phyloP scores from a whole-genome alignment of 257 asterid genomes.

The Scutellaria baicalensis region DNA sequence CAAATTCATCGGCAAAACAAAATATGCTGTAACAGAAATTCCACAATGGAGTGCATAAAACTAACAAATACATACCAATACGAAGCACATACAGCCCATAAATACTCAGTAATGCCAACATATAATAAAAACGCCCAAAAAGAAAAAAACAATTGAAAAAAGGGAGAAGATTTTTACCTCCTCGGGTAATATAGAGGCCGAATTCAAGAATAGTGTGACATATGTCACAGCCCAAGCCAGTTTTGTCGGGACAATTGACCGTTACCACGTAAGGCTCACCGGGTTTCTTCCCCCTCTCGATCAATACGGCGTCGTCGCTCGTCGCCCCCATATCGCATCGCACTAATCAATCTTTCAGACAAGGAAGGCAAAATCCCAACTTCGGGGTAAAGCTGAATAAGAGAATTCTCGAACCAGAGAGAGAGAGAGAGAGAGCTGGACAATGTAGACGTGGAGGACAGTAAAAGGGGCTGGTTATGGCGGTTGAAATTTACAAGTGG shows the following conservation, averaged over 20 bases:
- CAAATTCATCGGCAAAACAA: neutral
- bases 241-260: conserved; percentile 53
- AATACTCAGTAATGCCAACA: neutral
- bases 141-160: neutral
- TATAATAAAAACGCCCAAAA: neutral
- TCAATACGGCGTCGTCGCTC: conserved; percentile 55
- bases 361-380: neutral
- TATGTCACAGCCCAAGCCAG: conserved; percentile 71
- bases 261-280: conserved; percentile 65
- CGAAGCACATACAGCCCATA: neutral
- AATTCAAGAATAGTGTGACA: conserved; percentile 58
- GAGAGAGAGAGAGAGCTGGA: neutral
- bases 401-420: neutral
- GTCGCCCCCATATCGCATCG: conserved; percentile 32
- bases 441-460: neutral
- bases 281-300: conserved; percentile 53
- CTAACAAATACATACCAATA: neutral
- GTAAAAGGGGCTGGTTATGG: neutral
- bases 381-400: too few relatives aligned
- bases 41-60: neutral
- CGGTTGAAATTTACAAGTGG: conserved; percentile 15
- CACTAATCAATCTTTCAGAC: neutral
- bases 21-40: neutral
- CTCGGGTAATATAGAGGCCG: conserved; percentile 57
- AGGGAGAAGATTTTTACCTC: conserved; percentile 32